These are phyloP conservation scores for Maudiozyma pseudohumilis DNA, from an alignment of 805 yeast species.

Conservation along the genomic window DNA sequence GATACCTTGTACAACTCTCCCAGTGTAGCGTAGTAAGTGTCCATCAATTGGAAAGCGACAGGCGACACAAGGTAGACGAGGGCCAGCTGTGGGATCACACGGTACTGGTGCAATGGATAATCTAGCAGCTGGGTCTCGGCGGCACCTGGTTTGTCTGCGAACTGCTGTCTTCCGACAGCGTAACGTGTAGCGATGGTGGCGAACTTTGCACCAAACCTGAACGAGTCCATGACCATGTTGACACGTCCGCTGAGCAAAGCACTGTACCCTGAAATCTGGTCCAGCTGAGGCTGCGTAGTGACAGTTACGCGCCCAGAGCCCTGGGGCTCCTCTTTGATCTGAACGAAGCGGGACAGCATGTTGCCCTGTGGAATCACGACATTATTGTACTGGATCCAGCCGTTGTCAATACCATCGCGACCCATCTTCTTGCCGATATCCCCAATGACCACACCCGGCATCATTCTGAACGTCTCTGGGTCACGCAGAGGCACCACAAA, in stretches of 20 bases:
- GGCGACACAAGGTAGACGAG: conserved; percentile 67
- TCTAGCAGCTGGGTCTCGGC: conserved; percentile 59
- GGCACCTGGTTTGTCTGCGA: conserved; percentile 31
- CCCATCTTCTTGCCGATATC: conserved; percentile 96
- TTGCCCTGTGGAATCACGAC: conserved; percentile 77
- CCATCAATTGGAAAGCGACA: conserved; percentile 53
- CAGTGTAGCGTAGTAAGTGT: conserved; percentile 41
- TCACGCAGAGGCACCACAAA: conserved; percentile 88
- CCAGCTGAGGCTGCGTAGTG: conserved; percentile 55
- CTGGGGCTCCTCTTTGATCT: conserved; percentile 51
- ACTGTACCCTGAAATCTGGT: conserved; percentile 72
- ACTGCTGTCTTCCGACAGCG: conserved; percentile 85
- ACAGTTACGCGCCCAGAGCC: conserved; percentile 42
- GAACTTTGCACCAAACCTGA: conserved; percentile 68
- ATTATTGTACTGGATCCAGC: conserved; percentile 86
- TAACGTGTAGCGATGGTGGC: conserved; percentile 80
- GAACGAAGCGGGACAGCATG: conserved; percentile 73
- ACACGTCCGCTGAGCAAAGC: conserved; percentile 86
- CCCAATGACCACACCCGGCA: conserved; percentile 77
- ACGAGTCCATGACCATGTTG: conserved; percentile 79
- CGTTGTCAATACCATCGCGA: conserved; percentile 90
- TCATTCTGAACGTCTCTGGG: conserved; percentile 48
- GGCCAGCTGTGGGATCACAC: conserved; percentile 78
- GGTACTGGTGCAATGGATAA: conserved; percentile 81
- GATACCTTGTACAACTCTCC: conserved; percentile 44